phyloP scores from a whole-genome alignment of 345 rosid genomes.

The Geranium rotundifolium region DNA sequence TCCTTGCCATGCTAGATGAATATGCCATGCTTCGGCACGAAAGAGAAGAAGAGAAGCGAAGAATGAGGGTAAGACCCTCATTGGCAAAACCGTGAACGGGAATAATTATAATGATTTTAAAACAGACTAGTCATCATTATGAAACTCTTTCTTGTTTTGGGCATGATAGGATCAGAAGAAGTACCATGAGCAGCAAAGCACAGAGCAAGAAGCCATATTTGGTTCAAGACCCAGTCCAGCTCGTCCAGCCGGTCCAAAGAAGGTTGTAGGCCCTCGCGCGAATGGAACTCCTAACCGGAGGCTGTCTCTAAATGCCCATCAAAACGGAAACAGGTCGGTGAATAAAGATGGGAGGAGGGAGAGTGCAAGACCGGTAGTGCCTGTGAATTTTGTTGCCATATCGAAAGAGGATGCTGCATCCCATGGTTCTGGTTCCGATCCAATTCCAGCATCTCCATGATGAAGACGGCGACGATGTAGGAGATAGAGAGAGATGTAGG shows the following conservation, averaged over 20 bases:
- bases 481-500: constrained; percentile 11
- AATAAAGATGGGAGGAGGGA: constrained; percentile 71
- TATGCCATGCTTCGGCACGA: constrained; percentile 88
- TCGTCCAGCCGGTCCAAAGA: constrained; percentile 51
- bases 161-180: constrained; percentile 64
- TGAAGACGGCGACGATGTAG: not conserved
- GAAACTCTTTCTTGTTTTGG: not conserved
- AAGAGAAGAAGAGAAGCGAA: constrained; percentile 88
- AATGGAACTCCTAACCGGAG: constrained; percentile 77
- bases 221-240: constrained; percentile 81
- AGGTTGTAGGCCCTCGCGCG: constrained; percentile 58
- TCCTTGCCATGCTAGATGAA: constrained; percentile 92
- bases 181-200: constrained; percentile 61
- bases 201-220: constrained; percentile 61
- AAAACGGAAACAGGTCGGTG: constrained; percentile 58
- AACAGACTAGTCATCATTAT: not conserved
- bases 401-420: constrained; percentile 66
- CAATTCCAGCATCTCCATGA: constrained; percentile 64
- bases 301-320: constrained; percentile 64
- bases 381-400: constrained; percentile 49
- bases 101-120: too few relatives aligned
- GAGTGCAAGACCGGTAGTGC: constrained; percentile 44
- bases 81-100: too few relatives aligned
- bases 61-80: constrained; percentile 35
- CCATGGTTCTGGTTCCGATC: constrained; percentile 55